Evolutionary conservation across 306 rosid genomes (phyloP), one percentile per base, ranked within the genome.

Genomic region (Vachellia collinsii): DNA sequence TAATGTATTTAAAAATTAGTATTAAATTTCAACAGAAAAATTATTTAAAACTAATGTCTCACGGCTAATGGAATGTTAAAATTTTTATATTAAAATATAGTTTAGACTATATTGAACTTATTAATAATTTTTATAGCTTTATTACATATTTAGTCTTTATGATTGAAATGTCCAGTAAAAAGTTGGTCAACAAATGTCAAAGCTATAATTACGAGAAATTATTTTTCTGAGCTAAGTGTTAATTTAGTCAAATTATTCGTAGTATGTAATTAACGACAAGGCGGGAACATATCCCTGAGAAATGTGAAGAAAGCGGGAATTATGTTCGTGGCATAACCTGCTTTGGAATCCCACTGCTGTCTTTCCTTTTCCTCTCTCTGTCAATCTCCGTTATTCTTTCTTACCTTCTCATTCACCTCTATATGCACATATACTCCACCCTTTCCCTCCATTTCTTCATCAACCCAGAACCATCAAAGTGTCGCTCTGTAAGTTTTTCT

Each of bases 331-430:
- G 86, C 82, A 77, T 69, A 77, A 42, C 39, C 39, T 53, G 29
- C 65, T 82, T 70, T 76, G 82, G 85, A 85, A 77, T 88, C 83
- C 85, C 85, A 77, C 87, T 62, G 23, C 43, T 25, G 37, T 25
- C 56, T 72, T 69, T 56, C 13, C 65, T 68, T 79, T 68, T 44
- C 54, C 38, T 46, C 72, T 74, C 46, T 37, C 53, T 80, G 29
- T 25, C 41, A 59, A 38, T 53, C 71, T 17, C 38, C 4, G 11
- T 56, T 50, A 7, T 61, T 25, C 82, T 82, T 64, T 70, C 59
- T 72, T 64, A 64, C 70, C 51, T 47, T 77, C 51, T 51, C 66
- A 29, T 12, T 34, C 62, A 70, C 17, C 36, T 48, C 17, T 48
- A 14, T 78, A 41, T 69, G 20, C 17, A 10, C 14, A 58, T 20